A percentile compares a stretch with the other conserved stretches of the same genome.
These are phyloP conservation scores for Dactylellina drechsleri DNA, from an alignment of 2,329 filamentous ascomycete species.

Conservation along the genomic window DNA sequence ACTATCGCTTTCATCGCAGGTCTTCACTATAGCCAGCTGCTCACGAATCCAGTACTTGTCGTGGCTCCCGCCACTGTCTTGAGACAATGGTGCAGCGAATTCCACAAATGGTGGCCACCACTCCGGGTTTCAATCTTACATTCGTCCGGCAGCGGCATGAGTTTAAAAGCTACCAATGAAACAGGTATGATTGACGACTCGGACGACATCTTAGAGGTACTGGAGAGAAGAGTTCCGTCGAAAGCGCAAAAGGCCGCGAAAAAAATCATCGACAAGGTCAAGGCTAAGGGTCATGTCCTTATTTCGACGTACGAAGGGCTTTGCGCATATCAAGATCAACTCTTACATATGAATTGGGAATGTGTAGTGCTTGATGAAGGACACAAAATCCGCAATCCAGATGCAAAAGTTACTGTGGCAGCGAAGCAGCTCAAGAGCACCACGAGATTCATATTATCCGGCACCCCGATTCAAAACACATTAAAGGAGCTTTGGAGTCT, in stretches of 20 bases:
- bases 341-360: constrained; percentile 87
- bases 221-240: constrained; percentile 62
- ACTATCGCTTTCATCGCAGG: constrained; percentile 85
- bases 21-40: constrained; percentile 87
- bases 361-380: constrained; percentile 96
- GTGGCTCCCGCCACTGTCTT: constrained; percentile 94
- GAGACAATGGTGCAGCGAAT: constrained; percentile 98
- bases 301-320: constrained; percentile 96
- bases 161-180: constrained; percentile 74
- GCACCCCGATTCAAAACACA: constrained; percentile 98
- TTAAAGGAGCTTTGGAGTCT: constrained; percentile 94
- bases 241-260: constrained; percentile 76
- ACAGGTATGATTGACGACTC: constrained; percentile 70
- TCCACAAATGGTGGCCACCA: constrained; percentile 99
- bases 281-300: constrained; percentile 75
- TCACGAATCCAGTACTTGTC: constrained; percentile 83
- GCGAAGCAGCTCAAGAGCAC: constrained; percentile 91
- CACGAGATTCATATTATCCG: constrained; percentile 91
- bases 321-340: constrained; percentile 85
- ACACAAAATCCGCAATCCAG: constrained; percentile 97
- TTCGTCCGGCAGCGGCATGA: constrained; percentile 94
- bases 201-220: constrained; percentile 67
- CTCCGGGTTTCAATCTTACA: constrained; percentile 93
- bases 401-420: constrained; percentile 91
- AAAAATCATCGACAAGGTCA: constrained; percentile 81